Evolutionary conservation across 2,329 filamentous ascomycete genomes (phyloP).

Genomic region (Cladosporium colombiae): DNA sequence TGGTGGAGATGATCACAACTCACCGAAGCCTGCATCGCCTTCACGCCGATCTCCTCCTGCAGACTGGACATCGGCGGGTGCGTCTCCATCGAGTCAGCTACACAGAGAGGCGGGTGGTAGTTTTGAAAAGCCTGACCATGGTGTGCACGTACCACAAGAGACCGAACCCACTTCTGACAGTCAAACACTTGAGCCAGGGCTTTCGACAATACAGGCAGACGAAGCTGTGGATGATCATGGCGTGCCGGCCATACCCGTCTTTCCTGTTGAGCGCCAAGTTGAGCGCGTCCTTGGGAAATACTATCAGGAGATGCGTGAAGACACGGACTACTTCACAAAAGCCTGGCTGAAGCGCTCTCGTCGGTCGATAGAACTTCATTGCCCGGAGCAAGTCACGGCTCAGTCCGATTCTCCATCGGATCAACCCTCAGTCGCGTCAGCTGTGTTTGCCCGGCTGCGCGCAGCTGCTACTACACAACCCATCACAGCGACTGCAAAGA

Average conservation of each 20-base stretch:
- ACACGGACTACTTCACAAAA: slow-evolving; percentile 33
- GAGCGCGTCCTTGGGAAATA: slow-evolving; percentile 29
- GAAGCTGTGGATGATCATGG: background rate
- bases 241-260: background rate
- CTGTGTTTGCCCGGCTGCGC: background rate
- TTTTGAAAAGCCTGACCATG: background rate
- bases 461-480: background rate
- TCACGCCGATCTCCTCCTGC: background rate
- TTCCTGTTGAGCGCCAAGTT: slow-evolving; percentile 22
- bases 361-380: slow-evolving; percentile 4
- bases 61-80: background rate
- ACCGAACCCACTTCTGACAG: background rate
- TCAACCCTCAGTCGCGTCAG: background rate
- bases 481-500: background rate
- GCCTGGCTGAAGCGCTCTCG: slow-evolving; percentile 28
- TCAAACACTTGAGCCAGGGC: background rate
- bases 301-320: slow-evolving; percentile 31
- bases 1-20: background rate
- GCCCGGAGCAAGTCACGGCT: background rate
- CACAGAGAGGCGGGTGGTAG: background rate
- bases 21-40: background rate
- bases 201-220: background rate
- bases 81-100: slow-evolving; percentile 9
- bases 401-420: background rate
- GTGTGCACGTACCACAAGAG: background rate